Conservation (phyloP, 495 filamentous ascomycete genomes). For the Daldinia grandis region DNA sequence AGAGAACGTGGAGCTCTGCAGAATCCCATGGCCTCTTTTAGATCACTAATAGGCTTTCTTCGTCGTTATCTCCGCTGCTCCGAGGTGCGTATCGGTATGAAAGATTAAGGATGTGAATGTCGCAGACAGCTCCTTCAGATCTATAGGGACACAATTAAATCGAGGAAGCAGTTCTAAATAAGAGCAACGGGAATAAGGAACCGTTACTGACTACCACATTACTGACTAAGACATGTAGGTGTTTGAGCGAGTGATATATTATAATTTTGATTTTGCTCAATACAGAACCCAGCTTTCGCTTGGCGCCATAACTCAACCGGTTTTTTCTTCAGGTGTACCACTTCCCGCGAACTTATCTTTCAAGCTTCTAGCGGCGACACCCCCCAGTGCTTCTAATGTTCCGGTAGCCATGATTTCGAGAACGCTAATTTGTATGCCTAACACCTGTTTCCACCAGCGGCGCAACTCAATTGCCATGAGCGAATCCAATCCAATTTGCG, state of each 20-base stretch:
- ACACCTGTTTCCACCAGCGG: background rate
- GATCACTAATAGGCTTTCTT: background rate
- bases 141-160: background rate
- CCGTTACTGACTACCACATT: background rate
- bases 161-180: background rate
- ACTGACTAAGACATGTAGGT: background rate
- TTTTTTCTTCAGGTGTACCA: background rate
- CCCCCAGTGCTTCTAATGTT: background rate
- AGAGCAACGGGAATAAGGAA: background rate
- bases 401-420: slow-evolving; percentile 3
- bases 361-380: background rate
- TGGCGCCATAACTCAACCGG: background rate
- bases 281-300: background rate
- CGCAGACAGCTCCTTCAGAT: background rate
- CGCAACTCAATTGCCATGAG: slow-evolving; percentile 2
- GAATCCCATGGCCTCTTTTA: slow-evolving; percentile 32
- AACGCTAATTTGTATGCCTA: background rate
- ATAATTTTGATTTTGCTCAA: background rate
- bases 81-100: background rate
- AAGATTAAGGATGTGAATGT: background rate
- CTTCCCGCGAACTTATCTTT: background rate
- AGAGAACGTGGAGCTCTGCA: slow-evolving; percentile 52
- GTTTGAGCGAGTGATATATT: background rate
- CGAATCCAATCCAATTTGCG: background rate
- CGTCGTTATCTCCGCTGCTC: background rate